Conservation (phyloP, 2,329 filamentous ascomycete genomes). For the Alternaria rosae region DNA sequence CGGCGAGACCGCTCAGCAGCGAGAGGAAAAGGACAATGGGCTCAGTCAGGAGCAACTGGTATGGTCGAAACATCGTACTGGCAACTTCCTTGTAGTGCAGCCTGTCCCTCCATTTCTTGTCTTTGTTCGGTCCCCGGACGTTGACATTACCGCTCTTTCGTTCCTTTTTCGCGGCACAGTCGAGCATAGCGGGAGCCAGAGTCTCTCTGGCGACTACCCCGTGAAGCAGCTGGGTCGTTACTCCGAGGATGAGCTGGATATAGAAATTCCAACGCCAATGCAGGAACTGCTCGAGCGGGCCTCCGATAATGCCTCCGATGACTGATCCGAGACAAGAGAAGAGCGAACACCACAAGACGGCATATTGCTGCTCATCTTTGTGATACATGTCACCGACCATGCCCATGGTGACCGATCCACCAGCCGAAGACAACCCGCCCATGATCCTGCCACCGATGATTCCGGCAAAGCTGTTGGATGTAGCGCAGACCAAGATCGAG, state of each 20-base stretch:
- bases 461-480: constrained; percentile 65
- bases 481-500: constrained; percentile 66
- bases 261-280: constrained; percentile 80
- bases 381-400: constrained; percentile 70
- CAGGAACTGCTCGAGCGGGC: constrained; percentile 68
- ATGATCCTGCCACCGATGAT: constrained; percentile 66
- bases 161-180: constrained; percentile 49
- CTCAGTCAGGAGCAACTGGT: constrained; percentile 76
- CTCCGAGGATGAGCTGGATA: constrained; percentile 83
- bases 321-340: constrained; percentile 71
- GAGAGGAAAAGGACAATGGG: constrained; percentile 75
- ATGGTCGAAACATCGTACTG: constrained; percentile 68
- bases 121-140: neutral
- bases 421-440: constrained; percentile 59
- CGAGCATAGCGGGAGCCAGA: constrained; percentile 75
- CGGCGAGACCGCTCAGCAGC: constrained; percentile 74
- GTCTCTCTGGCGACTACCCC: constrained; percentile 77
- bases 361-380: constrained; percentile 69
- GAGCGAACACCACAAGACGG: constrained; percentile 65
- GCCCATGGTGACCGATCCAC: constrained; percentile 68
- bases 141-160: neutral
- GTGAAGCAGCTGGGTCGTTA: constrained; percentile 70
- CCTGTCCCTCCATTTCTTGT: neutral
- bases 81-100: neutral
- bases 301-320: constrained; percentile 68